Base-by-base conservation (phyloP, 768 basidiomycete genomes). In the Boletales sp. region DNA sequence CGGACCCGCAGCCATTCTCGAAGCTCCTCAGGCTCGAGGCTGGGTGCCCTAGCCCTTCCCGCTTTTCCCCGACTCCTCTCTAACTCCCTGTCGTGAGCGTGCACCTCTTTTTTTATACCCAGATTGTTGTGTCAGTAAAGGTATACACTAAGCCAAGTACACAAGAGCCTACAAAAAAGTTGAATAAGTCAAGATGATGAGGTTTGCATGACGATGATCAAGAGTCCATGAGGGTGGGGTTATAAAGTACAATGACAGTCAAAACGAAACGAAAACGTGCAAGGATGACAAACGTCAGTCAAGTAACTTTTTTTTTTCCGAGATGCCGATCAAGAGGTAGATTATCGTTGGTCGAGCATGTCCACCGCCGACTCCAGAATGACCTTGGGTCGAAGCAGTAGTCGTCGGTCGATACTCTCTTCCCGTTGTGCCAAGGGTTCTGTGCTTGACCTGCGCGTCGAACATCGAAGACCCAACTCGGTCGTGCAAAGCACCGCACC, bases 331-430 rank as follows among this genome's bases (percentile, higher is more conserved):
- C 21, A 21, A 21, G 21, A 4, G 21, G 32, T 34, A 2, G 32
- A 21, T 51, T 42, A 69, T 21, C 64, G 68, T 43, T 67, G 70
- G 43, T 74, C 73, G 40, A 79, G 67, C 56, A 77, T 71, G 42
- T 79, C 73, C 53, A 77, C 69, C 12, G 86, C 84, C n/a, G 82
- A 82, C 60, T 89, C 86, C 48, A 89, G 67, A 36, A 90, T 80
- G 4, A 89, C 86, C 64, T 86, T 89, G n/a, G 87, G 86, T 61
- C 74, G 74, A 50, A 89, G 69, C 43, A 90, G 66, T 46, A 83
- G 65, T 58, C 82, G 76, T 53, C 76, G 74, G 45, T 87, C 87
- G 38, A 81, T 64, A 21, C 57, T 64, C 31, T 73, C 76, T 29
- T 74, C 78, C 8, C 67, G 74, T 12, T 63, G 65, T 19, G 58